Conservation (phyloP, 192 early-diverging fungal genomes). For the Pilaira anomala region DNA sequence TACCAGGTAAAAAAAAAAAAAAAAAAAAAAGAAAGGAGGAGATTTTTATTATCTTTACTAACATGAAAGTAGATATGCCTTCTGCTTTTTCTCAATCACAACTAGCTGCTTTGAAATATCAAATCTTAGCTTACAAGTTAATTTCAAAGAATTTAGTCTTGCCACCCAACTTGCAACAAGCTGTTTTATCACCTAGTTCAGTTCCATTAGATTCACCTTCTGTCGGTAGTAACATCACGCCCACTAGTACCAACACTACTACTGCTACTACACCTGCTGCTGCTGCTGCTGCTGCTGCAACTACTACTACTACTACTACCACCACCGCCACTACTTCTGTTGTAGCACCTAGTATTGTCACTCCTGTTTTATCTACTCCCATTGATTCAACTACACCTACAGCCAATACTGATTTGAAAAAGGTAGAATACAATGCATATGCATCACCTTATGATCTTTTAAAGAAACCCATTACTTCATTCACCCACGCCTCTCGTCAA, state of each 20-base stretch:
- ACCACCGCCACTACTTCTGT: not conserved
- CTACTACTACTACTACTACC: not conserved
- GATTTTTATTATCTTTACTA: not conserved
- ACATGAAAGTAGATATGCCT: not conserved
- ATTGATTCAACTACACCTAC: not conserved
- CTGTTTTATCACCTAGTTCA: conserved; percentile 48
- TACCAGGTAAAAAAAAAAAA: not conserved
- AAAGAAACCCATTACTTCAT: conserved; percentile 55
- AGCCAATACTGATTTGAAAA: not conserved
- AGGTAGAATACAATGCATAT: conserved; percentile 43
- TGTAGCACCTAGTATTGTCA: not conserved
- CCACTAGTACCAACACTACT: not conserved
- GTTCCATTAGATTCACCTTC: too few species aligned
- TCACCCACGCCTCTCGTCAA: conserved; percentile 52
- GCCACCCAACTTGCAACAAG: conserved; percentile 64
- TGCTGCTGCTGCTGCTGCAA: not conserved
- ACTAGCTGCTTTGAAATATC: conserved; percentile 64
- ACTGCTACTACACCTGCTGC: not conserved
- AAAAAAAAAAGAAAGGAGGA: too few species aligned
- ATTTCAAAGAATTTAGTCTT: conserved; percentile 77
- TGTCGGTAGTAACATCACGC: not conserved
- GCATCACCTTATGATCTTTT: conserved; percentile 60
- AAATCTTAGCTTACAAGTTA: conserved; percentile 82
- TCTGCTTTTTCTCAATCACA: conserved; percentile 60
- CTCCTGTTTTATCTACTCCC: not conserved